These are phyloP conservation scores for Balamuthia mandrillaris DNA, from an alignment of 208 protist species.

Conservation along the genomic window DNA sequence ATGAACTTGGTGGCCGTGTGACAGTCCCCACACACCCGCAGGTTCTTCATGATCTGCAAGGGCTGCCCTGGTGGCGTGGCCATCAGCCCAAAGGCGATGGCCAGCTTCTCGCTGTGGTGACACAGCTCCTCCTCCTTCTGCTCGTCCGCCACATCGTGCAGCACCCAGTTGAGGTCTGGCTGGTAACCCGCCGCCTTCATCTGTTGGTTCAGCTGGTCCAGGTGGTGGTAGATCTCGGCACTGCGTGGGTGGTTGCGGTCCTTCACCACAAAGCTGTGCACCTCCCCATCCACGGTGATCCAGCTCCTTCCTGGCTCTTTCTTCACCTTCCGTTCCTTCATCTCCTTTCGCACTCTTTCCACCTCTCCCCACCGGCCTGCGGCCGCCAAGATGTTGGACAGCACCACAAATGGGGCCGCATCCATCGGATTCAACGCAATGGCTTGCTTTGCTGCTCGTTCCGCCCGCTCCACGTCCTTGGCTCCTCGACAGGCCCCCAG, in stretches of 20 bases:
- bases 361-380: not conserved
- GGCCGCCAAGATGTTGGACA: constrained; percentile 2
- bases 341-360: constrained; percentile 8
- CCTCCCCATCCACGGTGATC: constrained; percentile 1
- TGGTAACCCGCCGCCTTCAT: constrained; percentile 9
- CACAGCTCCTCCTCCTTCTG: constrained; percentile 29
- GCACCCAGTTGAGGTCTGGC: not conserved
- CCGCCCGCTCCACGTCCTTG: not conserved
- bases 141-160: constrained; percentile 13
- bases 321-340: not conserved
- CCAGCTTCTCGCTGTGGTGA: constrained; percentile 39
- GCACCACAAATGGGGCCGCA: not conserved
- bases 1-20: constrained; percentile 47
- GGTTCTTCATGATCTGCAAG: constrained; percentile 16
- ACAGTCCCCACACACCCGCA: constrained; percentile 41
- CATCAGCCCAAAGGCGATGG: constrained; percentile 14
- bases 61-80: not conserved
- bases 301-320: constrained; percentile 29
- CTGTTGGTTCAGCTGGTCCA: not conserved
- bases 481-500: not conserved
- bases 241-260: not conserved
- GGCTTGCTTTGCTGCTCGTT: not conserved
- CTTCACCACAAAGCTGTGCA: not conserved
- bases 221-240: not conserved
- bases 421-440: not conserved